phyloP scores from a whole-genome alignment of 1,284 basidiomycete genomes.

The Cerioporus squamosus region DNA sequence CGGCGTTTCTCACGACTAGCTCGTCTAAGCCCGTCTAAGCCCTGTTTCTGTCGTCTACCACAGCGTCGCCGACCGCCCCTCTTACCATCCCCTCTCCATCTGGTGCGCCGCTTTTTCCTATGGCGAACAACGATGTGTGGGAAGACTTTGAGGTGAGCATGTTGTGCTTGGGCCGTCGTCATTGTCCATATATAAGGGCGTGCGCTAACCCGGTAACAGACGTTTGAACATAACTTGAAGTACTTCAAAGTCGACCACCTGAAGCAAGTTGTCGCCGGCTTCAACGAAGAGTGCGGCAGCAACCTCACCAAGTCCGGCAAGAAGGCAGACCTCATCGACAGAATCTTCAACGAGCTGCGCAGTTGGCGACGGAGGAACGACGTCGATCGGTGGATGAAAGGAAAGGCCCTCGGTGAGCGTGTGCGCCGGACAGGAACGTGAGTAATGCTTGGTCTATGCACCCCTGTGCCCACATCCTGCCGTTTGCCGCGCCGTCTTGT shows the following conservation, averaged over 20 bases:
- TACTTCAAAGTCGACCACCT: slow-evolving; percentile 77
- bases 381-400: slow-evolving; percentile 68
- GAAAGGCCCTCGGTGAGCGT: slow-evolving; percentile 62
- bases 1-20: slow-evolving; percentile 19
- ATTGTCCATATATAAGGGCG: neutral
- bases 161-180: neutral
- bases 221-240: slow-evolving; percentile 50
- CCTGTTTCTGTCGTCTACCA: slow-evolving; percentile 18
- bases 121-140: slow-evolving; percentile 58
- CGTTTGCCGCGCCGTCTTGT: neutral
- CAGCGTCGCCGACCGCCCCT: slow-evolving; percentile 7
- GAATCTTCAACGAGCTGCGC: slow-evolving; percentile 61
- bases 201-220: slow-evolving; percentile 35
- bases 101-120: slow-evolving; percentile 28
- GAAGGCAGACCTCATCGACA: slow-evolving; percentile 83
- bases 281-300: slow-evolving; percentile 76
- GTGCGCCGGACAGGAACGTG: slow-evolving; percentile 62
- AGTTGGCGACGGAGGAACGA: slow-evolving; percentile 57
- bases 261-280: slow-evolving; percentile 71
- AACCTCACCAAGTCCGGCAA: slow-evolving; percentile 78
- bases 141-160: slow-evolving; percentile 61
- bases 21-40: slow-evolving; percentile 15
- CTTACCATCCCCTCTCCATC: slow-evolving; percentile 13
- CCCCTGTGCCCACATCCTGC: neutral
- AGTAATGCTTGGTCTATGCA: slow-evolving; percentile 37